Base-by-base conservation (phyloP, 768 basidiomycete genomes). In the Epithele typhae region DNA sequence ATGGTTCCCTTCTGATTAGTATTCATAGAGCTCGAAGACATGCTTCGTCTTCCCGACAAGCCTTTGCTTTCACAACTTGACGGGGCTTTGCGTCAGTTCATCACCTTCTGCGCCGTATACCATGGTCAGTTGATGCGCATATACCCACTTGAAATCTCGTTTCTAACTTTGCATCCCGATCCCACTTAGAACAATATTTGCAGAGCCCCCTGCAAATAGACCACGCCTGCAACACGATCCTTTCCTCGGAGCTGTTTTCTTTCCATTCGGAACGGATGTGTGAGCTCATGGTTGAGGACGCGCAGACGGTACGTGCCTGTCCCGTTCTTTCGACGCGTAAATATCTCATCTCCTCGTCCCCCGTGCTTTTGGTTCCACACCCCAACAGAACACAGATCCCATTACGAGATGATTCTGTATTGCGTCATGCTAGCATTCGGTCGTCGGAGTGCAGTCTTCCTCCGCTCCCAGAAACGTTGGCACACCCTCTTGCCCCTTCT, bases 201-300 rank as follows among this genome's bases (percentile, higher is more conserved):
- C 84, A 90, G 51, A 84, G 80, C 45, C 85, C 86, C 3, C 64
- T 87, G 21, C 92, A 95, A 57, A 74, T 97, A 37, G 81, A 92
- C 51, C 85, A 92, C 61, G 92, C 92, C 10, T 86, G 87, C 55
- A 70, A 76, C 33, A 66, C 87, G 24, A 68, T 98, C 11, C 70
- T 94, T 34, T 78, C 82, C 44, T 92, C 90, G 0, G 92, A 94
- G 59, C 75, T 98, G 33, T 96, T 97, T 58, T 65, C 77, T 2
- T 94, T 88, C 59, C 92, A 97, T 64, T 92, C 90, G 3, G 92
- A 93, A 60, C 73, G 95, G 25, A 94, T 94, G 89, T 80, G 84
- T 45, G 87, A 91, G 54, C 76, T 87, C 34, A 69, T 92, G 39
- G 70, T 86, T 30, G 75, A 82, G 39, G 82, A 90, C 56, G 78